phyloP scores from a whole-genome alignment of 345 rosid genomes.

The Camelina hispida region DNA sequence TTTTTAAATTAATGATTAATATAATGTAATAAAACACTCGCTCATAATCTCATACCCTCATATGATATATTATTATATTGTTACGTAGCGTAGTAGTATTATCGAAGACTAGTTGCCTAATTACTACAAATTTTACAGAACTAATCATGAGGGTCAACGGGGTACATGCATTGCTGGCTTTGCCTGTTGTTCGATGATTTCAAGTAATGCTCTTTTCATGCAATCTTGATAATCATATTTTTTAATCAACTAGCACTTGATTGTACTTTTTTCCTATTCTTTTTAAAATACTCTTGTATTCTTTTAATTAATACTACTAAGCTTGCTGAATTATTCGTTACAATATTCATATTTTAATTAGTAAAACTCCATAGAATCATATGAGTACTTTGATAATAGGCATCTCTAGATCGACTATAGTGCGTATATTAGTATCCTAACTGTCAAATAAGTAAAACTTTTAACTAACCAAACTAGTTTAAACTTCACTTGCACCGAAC shows the following conservation, averaged over 20 bases:
- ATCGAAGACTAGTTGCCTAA: slow-evolving; percentile 30
- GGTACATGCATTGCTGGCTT: slow-evolving; percentile 47
- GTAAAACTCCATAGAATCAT: slow-evolving; percentile 9
- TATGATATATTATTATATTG: too few species aligned
- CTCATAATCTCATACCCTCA: too few species aligned
- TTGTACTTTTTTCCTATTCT: slow-evolving; percentile 19
- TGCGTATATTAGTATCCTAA: neutral
- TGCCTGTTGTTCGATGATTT: slow-evolving; percentile 46
- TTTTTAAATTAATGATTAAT: neutral
- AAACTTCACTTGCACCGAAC: neutral
- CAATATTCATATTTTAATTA: neutral
- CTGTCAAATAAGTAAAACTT: neutral
- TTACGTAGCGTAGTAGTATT: too few species aligned
- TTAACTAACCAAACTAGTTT: slow-evolving; percentile 29
- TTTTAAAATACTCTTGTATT: neutral
- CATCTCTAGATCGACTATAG: slow-evolving; percentile 11
- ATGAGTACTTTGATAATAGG: neutral
- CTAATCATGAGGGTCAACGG: slow-evolving; percentile 40
- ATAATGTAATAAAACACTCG: neutral
- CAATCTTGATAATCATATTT: slow-evolving; percentile 32
- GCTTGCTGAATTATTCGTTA: slow-evolving; percentile 25
- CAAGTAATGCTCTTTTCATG: slow-evolving; percentile 49
- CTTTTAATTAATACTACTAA: neutral
- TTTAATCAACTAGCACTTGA: slow-evolving; percentile 27
- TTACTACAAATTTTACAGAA: slow-evolving; percentile 18